These are phyloP conservation scores for Aspergillus steynii DNA, from an alignment of 495 filamentous ascomycete species.

Conservation along the genomic window DNA sequence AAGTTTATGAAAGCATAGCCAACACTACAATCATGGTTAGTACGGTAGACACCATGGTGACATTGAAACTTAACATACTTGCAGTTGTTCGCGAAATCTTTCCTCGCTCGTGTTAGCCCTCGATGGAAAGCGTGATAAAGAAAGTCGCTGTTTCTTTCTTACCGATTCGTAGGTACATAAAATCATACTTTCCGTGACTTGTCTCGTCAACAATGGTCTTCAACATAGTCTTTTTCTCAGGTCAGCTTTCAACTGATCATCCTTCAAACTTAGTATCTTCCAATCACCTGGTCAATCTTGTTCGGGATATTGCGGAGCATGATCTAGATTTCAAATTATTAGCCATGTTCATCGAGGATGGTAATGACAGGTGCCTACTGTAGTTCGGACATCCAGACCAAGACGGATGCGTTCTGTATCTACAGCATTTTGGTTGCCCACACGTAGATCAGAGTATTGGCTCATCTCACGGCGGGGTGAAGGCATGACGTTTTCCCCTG, in stretches of 20 bases:
- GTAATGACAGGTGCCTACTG: conserved; percentile 49
- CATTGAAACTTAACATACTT: conserved; percentile 59
- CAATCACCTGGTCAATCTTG: conserved; percentile 70
- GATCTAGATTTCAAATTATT: conserved; percentile 53
- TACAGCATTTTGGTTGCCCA: conserved; percentile 62
- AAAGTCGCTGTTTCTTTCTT: conserved; percentile 44
- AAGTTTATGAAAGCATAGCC: conserved; percentile 99
- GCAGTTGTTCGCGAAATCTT: conserved; percentile 84
- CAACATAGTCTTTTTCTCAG: conserved; percentile 52
- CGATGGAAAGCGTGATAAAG: background rate
- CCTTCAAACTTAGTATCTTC: background rate
- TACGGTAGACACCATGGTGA: conserved; percentile 8
- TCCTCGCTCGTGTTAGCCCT: conserved; percentile 1
- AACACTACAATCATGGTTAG: conserved; percentile 60
- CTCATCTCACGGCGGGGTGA: conserved; percentile 24
- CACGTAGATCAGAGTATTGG: conserved; percentile 29
- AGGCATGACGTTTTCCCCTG: conserved; percentile 22
- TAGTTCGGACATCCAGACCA: conserved; percentile 71
- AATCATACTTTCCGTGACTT: conserved; percentile 82
- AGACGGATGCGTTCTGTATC: conserved; percentile 64
- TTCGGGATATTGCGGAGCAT: conserved; percentile 98
- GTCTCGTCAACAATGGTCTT: conserved; percentile 78
- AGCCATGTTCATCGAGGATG: conserved; percentile 14
- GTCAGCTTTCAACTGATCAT: conserved; percentile 5
- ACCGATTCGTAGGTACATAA: conserved; percentile 92